phyloP scores from a whole-genome alignment of 441 rosid species.

The Kokia cookei region DNA sequence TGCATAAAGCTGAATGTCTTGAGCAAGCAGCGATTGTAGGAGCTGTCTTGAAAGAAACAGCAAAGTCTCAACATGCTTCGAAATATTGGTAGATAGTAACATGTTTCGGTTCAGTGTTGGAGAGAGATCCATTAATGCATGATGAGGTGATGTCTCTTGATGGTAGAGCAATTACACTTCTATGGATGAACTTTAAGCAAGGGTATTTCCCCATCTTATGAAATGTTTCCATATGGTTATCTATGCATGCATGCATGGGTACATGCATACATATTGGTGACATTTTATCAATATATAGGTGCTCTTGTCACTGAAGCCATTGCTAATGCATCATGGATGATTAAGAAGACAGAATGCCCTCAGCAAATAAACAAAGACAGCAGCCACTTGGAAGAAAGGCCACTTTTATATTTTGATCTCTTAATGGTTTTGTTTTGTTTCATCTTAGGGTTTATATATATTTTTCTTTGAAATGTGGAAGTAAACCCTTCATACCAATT shows the following conservation, averaged over 20 bases:
- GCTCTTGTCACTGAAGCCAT: not conserved
- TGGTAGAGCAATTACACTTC: not conserved
- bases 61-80: slow-evolving; percentile 88
- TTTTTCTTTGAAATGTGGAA: too few species aligned
- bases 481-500: too few species aligned
- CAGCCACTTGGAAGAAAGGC: not conserved
- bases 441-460: not conserved
- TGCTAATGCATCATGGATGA: not conserved
- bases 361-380: not conserved
- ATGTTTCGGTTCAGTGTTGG: not conserved
- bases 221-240: not conserved
- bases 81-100: slow-evolving; percentile 45
- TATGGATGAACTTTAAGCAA: not conserved
- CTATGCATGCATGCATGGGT: not conserved
- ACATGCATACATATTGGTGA: not conserved
- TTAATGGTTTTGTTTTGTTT: not conserved
- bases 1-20: slow-evolving; percentile 76
- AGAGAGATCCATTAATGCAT: not conserved
- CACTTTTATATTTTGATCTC: not conserved
- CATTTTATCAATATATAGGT: not conserved
- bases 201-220: slow-evolving; percentile 12
- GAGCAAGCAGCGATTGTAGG: slow-evolving; percentile 96
- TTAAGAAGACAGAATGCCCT: not conserved
- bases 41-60: slow-evolving; percentile 80
- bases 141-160: not conserved